Base-by-base conservation (phyloP, 2,329 filamentous ascomycete species). In the Clarireedia sp. region DNA sequence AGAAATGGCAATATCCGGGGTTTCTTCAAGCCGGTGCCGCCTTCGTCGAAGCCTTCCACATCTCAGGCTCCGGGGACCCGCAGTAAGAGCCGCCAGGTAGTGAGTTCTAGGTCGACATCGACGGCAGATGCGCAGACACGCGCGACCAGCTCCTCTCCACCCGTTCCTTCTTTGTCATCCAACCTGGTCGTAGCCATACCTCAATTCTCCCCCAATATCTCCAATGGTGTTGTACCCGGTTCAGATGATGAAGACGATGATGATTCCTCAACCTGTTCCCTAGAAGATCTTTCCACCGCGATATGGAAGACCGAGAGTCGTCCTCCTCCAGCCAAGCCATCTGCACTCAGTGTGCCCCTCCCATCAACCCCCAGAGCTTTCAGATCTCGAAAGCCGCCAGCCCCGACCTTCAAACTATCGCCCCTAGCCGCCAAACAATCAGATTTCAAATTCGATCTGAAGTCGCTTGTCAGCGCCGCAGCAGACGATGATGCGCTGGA, bases 171-270 rank as follows among this genome's bases (percentile, higher is more conserved):
- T 38, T 44, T 24, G 24, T 37, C 41, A 23, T 38, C 52, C 10
- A 19, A 36, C 12, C 46, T 45, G 43, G 41, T n/a, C 5, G 29
- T 41, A 38, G n/a, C 12, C 38, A n/a, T 24, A 19, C 17, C 37
- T 5, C 52, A 33, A 26, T 44, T 41, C 36, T 50, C 52, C 16
- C 29, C 24, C 3, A 43, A 50, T 43, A 44, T 41, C 17, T 49
- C 52, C 14, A 50, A 33, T 44, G 37, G 52, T 16, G 50, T 85
- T 54, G 86, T 91, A 41, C 77, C 77, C 46, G 84, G 81, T 53
- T 90, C 88, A 0, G 88, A 91, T 64, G 85, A 86, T 9, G 78
- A 78, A 43, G 77, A 79, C 45, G 78, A 77, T 26, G 77, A 80
- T 3, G 29, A 38, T n/a, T 45, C 21, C 48, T 85, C 85, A 0